These are phyloP conservation scores for Mycena belliarum DNA, from an alignment of 768 basidiomycete species.

Conservation along the genomic window DNA sequence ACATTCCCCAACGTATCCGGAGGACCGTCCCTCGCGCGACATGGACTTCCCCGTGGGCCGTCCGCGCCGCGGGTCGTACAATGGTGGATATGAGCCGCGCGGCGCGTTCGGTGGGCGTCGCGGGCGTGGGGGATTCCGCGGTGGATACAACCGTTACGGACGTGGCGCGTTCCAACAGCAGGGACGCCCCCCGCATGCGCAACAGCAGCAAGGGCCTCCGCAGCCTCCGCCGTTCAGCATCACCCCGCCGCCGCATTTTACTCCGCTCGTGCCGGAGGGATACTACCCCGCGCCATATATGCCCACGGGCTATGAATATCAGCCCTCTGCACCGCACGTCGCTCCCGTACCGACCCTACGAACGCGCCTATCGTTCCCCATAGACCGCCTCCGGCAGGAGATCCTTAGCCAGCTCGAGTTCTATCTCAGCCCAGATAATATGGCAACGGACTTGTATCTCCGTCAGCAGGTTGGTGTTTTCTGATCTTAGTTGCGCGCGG, in stretches of 20 bases:
- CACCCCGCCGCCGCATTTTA: conserved; percentile 15
- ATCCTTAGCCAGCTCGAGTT: conserved; percentile 24
- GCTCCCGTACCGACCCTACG: conserved; percentile 16
- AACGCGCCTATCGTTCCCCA: conserved; percentile 22
- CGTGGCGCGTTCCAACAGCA: conserved; percentile 12
- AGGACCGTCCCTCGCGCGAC: conserved; percentile 16
- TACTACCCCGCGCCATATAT: conserved; percentile 12
- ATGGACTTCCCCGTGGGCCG: conserved; percentile 6
- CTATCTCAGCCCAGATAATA: conserved; percentile 22
- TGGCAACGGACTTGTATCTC: conserved; percentile 23
- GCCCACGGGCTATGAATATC: conserved; percentile 15
- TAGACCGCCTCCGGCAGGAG: conserved; percentile 20
- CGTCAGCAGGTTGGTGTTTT: conserved; percentile 18
- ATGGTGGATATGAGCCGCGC: conserved; percentile 12
- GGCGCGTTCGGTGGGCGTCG: conserved; percentile 14
- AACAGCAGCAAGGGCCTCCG: conserved; percentile 1
- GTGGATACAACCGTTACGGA: background rate
- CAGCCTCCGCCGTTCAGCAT: conserved; percentile 13
- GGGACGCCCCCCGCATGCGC: background rate
- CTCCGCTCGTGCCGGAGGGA: conserved; percentile 14
- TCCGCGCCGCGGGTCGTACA: conserved; percentile 17
- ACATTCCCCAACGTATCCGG: background rate
- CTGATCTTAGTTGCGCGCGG: background rate
- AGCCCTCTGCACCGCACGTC: background rate
- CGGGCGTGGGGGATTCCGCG: conserved; percentile 8